Evolutionary conservation across 169 alveolate species (phyloP).

Genomic region (Plasmodium fragile): DNA sequence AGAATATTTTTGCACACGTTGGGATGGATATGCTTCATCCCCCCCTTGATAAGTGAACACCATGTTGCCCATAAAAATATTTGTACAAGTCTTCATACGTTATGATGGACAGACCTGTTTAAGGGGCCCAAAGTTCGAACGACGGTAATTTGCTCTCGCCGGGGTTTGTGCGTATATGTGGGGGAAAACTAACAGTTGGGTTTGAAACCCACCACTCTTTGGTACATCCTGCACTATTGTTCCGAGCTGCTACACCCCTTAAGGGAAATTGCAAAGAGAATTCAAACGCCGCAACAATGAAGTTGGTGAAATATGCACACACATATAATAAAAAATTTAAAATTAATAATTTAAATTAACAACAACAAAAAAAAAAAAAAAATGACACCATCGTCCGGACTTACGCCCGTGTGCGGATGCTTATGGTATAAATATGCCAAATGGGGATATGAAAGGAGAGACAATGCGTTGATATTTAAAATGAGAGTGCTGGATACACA

Average conservation of each 20-base stretch:
- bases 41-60: background rate
- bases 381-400: background rate
- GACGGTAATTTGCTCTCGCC: background rate
- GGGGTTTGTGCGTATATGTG: background rate
- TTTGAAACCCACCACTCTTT: background rate
- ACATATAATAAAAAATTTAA: conserved; percentile 10
- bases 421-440: background rate
- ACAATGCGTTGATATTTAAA: background rate
- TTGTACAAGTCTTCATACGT: background rate
- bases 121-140: background rate
- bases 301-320: background rate
- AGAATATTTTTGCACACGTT: background rate
- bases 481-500: background rate
- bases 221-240: background rate
- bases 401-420: background rate
- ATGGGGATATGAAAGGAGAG: background rate
- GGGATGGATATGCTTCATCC: background rate
- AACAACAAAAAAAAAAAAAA: conserved; percentile 21
- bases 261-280: background rate
- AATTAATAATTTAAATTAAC: conserved; percentile 1
- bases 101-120: background rate
- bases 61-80: background rate
- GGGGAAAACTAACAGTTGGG: background rate
- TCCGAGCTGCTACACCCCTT: background rate
- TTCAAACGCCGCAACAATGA: background rate